These are phyloP conservation scores for Trypanosoma scelopori DNA, from an alignment of 208 protist species.

Conservation along the genomic window DNA sequence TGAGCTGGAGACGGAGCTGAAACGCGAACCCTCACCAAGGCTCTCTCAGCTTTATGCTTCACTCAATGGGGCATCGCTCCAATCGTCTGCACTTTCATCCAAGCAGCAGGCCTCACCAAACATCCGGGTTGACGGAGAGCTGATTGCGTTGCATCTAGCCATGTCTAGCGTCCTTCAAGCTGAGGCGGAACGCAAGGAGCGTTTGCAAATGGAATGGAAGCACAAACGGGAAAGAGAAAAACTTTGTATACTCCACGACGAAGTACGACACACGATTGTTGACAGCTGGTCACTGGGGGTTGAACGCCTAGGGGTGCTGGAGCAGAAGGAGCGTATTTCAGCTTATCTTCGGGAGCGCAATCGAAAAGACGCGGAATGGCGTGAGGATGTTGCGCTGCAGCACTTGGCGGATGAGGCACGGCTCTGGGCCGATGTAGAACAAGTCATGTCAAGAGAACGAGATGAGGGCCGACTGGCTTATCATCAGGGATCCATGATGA, in stretches of 20 bases:
- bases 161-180: conserved; percentile 11
- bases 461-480: conserved; percentile 25
- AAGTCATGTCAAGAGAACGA: conserved; percentile 23
- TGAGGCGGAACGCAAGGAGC: conserved; percentile 21
- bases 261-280: conserved; percentile 29
- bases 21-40: neutral
- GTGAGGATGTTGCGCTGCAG: neutral
- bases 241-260: conserved; percentile 29
- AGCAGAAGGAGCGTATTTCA: neutral
- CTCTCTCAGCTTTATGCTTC: too few species aligned
- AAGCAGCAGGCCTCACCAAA: conserved; percentile 17
- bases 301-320: conserved; percentile 28
- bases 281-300: conserved; percentile 39
- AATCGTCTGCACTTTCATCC: neutral
- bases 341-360: conserved; percentile 12
- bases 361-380: conserved; percentile 16
- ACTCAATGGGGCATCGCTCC: neutral
- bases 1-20: conserved; percentile 31
- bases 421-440: conserved; percentile 26
- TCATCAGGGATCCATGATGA: neutral
- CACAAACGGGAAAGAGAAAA: conserved; percentile 22
- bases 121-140: conserved; percentile 26
- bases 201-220: conserved; percentile 4
- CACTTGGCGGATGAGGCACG: conserved; percentile 27
- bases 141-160: conserved; percentile 20